Base-by-base conservation (phyloP, 2,329 filamentous ascomycete genomes). In the Coniella lustricola region DNA sequence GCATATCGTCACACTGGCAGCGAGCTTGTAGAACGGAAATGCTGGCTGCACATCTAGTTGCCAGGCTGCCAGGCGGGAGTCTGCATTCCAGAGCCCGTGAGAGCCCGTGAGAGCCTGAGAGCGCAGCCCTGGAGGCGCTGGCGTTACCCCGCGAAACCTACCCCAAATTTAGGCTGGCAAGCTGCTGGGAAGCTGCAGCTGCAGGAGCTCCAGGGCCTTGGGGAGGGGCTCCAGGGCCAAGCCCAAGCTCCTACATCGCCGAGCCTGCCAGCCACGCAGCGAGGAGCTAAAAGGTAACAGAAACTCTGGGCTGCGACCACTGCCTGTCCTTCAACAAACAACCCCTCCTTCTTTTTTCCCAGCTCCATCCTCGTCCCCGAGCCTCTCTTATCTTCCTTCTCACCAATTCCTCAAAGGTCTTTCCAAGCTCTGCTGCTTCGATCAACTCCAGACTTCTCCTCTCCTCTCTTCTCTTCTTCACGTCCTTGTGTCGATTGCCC, bases 221-320 rank as follows among this genome's bases (percentile, higher is more conserved):
- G n/a, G n/a, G n/a, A n/a, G n/a, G n/a, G n/a, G n/a, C n/a, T n/a
- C 25, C 25, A 29, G 10, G 25, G 25, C 5, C 25, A 5, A 29
- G 10, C 5, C 25, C 25, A 35, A 35, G 33, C 42, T 38, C 49
- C 48, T 44, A 36, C 40, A 43, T 35, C 32, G 36, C 39, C 14
- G 33, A 29, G 35, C 47, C 36, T 44, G 32, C 38, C 48, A 18
- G 29, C 39, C 34, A 36, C 29, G 16, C 48, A 18, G 29, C 39
- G 37, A 36, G 34, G 16, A 47, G 50, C 47, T 49, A 47, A 50
- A 42, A 39, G 44, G 50, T 47, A 50, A 50, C 47, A 50, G 46
- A 38, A 31, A 35, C 29, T 39, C 35, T 35, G 33, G n/a, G n/a
- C n/a, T n/a, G n/a, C n/a, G n/a, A n/a, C 32, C 42, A 32, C 32